Base-by-base conservation (phyloP, 176 grass and related monocot genomes). In the Aegilops tauschii region DNA sequence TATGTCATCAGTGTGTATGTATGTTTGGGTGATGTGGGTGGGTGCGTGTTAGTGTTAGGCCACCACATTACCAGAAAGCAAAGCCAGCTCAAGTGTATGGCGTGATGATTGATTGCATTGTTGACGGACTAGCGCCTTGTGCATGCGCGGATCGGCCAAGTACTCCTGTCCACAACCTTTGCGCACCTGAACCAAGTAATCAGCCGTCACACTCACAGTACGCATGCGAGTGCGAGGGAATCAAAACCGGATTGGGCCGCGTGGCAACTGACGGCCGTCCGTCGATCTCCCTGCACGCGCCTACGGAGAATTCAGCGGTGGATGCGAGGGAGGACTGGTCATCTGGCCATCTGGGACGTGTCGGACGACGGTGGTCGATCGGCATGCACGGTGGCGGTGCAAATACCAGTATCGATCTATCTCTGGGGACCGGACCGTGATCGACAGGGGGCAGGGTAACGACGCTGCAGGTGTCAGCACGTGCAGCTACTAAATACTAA, bases 41-140 rank as follows among this genome's bases (percentile, higher is more conserved):
- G 81, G 74, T 10, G 58, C 50, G 16, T 54, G 81, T 83, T 88
- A 71, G 81, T 54, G 81, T 83, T 88, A 71, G 73, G 80, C 87
- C 81, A 79, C 86, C 86, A 61, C 72, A 83, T 45, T 58, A 17
- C 14, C 49, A 52, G 14, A 52, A 52, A 17, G 34, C 61, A 77
- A 67, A 58, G 59, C 12, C 20, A 8, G 56, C 56, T 61, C 56
- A 52, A 52, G 5, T 4, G 14, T 1, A 16, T 8, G 37, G 21
- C 34, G 56, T 1, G 56, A 63, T 63, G 58, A 42, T 27, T 63
- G 77, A 44, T 9, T 37, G 21, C 20, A 44, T 65, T 8, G 5
- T 73, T 8, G 37, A 37, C 8, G 50, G 16, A 54, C 50, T 7
- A 7, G 16, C 1, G 35, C 50, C 18, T 47, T 39, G 4, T 36